Percentiles rank a stretch among this genome's conserved stretches.
Evolutionary conservation across 129 eudicot genomes (phyloP).

Genomic region (Scalesia atractyloides): DNA sequence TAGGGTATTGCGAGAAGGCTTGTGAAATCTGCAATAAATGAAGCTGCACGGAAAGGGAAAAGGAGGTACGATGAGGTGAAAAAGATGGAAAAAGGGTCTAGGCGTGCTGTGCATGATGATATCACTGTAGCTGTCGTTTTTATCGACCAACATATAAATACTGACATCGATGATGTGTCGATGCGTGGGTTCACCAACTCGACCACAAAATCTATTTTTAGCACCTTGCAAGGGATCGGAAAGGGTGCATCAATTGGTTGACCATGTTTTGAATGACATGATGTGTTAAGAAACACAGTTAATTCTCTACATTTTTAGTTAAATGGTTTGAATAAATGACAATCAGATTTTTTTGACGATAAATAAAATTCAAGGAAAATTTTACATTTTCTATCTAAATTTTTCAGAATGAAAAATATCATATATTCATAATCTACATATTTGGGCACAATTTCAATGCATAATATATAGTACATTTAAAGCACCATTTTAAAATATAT

Average conservation of each 20-base stretch:
- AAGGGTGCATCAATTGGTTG: not conserved
- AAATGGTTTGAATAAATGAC: not conserved
- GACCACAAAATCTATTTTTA: conserved; percentile 51
- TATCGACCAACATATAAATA: conserved; percentile 46
- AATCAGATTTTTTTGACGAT: too few relatives aligned
- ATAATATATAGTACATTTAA: too few relatives aligned
- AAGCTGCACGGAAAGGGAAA: conserved; percentile 52
- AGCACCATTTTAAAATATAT: too few relatives aligned
- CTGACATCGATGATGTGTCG: conserved; percentile 44
- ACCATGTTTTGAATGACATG: not conserved
- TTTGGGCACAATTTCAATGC: too few relatives aligned
- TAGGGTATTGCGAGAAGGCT: conserved; percentile 84
- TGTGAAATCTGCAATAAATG: conserved; percentile 49
- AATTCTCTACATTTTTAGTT: not conserved
- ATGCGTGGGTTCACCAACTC: conserved; percentile 57
- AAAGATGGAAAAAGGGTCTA: conserved; percentile 47
- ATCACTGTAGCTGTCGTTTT: conserved; percentile 66
- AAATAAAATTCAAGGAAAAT: too few relatives aligned
- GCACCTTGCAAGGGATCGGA: conserved; percentile 12
- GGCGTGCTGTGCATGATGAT: conserved; percentile 70
- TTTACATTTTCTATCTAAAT: too few relatives aligned
- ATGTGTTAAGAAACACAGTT: not conserved
- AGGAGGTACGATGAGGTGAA: conserved; percentile 55
- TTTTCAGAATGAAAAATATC: too few relatives aligned
- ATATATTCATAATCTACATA: too few relatives aligned